Percentiles rank a stretch among this genome's conserved stretches.
Conservation (phyloP, 495 filamentous ascomycete species). For the Aspergillus baeticus region DNA sequence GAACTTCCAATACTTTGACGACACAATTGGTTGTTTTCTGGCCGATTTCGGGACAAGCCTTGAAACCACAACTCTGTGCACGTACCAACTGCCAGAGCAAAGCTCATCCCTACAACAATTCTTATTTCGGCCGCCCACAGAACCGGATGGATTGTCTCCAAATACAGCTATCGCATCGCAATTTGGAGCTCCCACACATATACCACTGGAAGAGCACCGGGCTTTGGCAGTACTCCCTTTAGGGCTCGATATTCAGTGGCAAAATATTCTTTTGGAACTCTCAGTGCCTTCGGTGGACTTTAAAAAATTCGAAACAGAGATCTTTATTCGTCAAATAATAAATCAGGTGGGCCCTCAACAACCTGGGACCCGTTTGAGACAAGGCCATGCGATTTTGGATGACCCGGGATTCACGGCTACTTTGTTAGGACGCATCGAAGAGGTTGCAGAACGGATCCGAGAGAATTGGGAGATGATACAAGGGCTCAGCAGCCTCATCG, state of each 20-base stretch:
- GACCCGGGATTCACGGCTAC: slow-evolving; percentile 22
- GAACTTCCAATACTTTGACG: slow-evolving; percentile 28
- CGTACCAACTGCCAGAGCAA: slow-evolving; percentile 28
- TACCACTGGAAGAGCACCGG: slow-evolving; percentile 51
- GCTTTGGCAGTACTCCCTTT: slow-evolving; percentile 46
- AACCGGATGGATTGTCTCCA: slow-evolving; percentile 23
- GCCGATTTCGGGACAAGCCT: slow-evolving; percentile 24
- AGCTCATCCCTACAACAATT: slow-evolving; percentile 32
- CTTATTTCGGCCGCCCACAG: slow-evolving; percentile 26
- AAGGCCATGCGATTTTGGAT: slow-evolving; percentile 26
- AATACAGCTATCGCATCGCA: slow-evolving; percentile 49
- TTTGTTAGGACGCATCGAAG: slow-evolving; percentile 22
- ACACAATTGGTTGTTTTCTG: slow-evolving; percentile 27
- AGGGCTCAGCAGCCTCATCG: slow-evolving; percentile 36
- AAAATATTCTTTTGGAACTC: slow-evolving; percentile 57
- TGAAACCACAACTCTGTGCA: slow-evolving; percentile 24
- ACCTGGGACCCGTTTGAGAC: slow-evolving; percentile 12
- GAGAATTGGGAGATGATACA: slow-evolving; percentile 51
- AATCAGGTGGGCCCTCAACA: slow-evolving; percentile 45
- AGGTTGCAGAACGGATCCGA: slow-evolving; percentile 28
- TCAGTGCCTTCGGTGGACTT: slow-evolving; percentile 43
- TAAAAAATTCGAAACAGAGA: slow-evolving; percentile 40
- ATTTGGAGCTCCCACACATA: slow-evolving; percentile 31
- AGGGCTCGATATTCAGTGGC: slow-evolving; percentile 51
- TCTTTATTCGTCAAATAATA: slow-evolving; percentile 49